Evolutionary conservation across 2,329 filamentous ascomycete genomes (phyloP).

Genomic region (Cladosporium sp.): DNA sequence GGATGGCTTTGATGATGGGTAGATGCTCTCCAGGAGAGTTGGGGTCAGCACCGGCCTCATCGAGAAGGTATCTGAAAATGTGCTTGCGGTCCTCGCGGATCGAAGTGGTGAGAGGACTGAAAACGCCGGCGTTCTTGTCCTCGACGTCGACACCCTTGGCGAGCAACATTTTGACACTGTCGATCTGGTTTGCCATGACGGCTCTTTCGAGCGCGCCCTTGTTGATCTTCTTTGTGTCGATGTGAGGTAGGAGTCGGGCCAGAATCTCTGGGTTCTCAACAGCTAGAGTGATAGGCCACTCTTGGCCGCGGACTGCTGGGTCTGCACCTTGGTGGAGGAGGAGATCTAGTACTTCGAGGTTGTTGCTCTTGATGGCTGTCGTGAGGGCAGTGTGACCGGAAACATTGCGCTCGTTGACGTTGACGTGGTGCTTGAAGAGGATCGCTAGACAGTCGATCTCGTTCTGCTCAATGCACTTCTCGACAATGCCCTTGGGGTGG

Average conservation of each 20-base stretch:
- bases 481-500: slow-evolving; percentile 64
- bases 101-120: slow-evolving; percentile 67
- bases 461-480: slow-evolving; percentile 63
- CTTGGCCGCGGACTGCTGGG: slow-evolving; percentile 62
- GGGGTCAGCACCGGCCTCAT: slow-evolving; percentile 62
- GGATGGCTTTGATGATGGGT: slow-evolving; percentile 68
- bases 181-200: slow-evolving; percentile 65
- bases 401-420: slow-evolving; percentile 59
- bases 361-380: slow-evolving; percentile 64
- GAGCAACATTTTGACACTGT: slow-evolving; percentile 66
- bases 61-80: slow-evolving; percentile 63
- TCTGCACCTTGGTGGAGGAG: slow-evolving; percentile 61
- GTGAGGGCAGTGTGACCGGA: slow-evolving; percentile 64
- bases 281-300: slow-evolving; percentile 72
- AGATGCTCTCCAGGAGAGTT: slow-evolving; percentile 70
- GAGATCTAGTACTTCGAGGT: slow-evolving; percentile 59
- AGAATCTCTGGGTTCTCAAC: slow-evolving; percentile 63
- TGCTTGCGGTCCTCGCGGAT: slow-evolving; percentile 63
- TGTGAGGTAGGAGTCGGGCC: slow-evolving; percentile 57
- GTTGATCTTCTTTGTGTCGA: slow-evolving; percentile 61
- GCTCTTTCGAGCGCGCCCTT: slow-evolving; percentile 69
- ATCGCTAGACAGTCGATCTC: slow-evolving; percentile 62
- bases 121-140: slow-evolving; percentile 72
- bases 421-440: slow-evolving; percentile 61
- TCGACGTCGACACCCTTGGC: slow-evolving; percentile 66